Base-by-base conservation (phyloP, 768 basidiomycete species). In the Collybiopsis confluens region DNA sequence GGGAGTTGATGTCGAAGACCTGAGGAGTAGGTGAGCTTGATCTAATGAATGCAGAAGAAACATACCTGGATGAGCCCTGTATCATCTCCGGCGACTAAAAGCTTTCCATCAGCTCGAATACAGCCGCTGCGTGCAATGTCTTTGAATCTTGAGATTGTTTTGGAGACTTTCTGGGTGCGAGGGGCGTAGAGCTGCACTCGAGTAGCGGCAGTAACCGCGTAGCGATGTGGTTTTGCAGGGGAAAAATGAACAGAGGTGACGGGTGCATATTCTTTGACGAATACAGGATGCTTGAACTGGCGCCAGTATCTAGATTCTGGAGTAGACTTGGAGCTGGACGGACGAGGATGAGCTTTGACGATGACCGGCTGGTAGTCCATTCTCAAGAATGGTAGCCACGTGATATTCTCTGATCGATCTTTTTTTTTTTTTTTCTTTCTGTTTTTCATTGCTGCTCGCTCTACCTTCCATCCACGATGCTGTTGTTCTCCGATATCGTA, bases 91-190 rank as follows among this genome's bases (percentile, higher is more conserved):
- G 95, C 97, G 0, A 97, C 88, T 7, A 98, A 81, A 35, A 99
- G 81, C 65, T 96, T 98, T 18, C 97, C 97, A 69, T 99, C 97
- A 45, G 77, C 80, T 47, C 97, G 83, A 53, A 99, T 93, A 61
- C 81, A 80, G 3, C 89, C 97, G 61, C 89, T 88, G 55, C 94
- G 76, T 1, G 96, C 94, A 33, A 95, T 87, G 64, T 98, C 97
- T 68, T 97, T 98, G 75, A 99, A 99, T 36, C 97, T 78, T 26
- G 95, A 89, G 54, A 99, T 92, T 2, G 92, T 96, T 77, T 98
- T 98, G 15, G 86, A 90, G 52, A 98, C 84, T 69, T 94, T 95
- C 70, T 98, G 95, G 2, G 96, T 98, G 50, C 92, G 86, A 13
- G 95, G 93, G 2, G 93, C 91, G 70, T 98, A 98, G 64, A 98